Conservation (phyloP, 73 alveolate species). For the Paraurostyla sp. region DNA sequence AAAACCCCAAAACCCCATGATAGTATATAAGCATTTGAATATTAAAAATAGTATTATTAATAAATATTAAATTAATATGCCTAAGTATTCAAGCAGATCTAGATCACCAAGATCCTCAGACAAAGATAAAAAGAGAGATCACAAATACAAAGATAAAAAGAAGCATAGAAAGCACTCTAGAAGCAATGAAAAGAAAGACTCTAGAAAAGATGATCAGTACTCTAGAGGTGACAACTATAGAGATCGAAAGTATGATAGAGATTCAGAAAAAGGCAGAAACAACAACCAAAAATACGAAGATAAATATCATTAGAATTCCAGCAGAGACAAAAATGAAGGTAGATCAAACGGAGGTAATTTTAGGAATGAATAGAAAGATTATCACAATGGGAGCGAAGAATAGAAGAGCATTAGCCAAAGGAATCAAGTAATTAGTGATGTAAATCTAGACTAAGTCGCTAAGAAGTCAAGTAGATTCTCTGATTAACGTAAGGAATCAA, state of each 20-base stretch:
- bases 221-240: no score
- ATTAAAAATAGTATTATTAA: not conserved
- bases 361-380: no score
- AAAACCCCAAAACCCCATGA: slow-evolving; percentile 4
- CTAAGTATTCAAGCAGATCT: slow-evolving; percentile 18
- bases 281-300: no score
- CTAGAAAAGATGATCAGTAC: slow-evolving; percentile 2
- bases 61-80: not conserved
- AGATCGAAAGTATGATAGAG: not conserved
- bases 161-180: slow-evolving; percentile 25
- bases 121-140: slow-evolving; percentile 21
- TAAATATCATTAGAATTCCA: no score
- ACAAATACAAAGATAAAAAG: slow-evolving; percentile 24
- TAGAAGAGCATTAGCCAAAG: slow-evolving; percentile 41
- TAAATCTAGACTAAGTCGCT: no score
- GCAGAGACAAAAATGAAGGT: not conserved
- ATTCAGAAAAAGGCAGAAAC: not conserved
- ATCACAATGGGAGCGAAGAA: not conserved
- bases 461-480: slow-evolving; percentile 14
- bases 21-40: not conserved
- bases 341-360: no score
- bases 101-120: no score
- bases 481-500: not conserved
- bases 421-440: no score
- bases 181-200: slow-evolving; percentile 3